Evolutionary conservation across 2,329 filamentous ascomycete species (phyloP).

Genomic region (Zasmidium angulare): DNA sequence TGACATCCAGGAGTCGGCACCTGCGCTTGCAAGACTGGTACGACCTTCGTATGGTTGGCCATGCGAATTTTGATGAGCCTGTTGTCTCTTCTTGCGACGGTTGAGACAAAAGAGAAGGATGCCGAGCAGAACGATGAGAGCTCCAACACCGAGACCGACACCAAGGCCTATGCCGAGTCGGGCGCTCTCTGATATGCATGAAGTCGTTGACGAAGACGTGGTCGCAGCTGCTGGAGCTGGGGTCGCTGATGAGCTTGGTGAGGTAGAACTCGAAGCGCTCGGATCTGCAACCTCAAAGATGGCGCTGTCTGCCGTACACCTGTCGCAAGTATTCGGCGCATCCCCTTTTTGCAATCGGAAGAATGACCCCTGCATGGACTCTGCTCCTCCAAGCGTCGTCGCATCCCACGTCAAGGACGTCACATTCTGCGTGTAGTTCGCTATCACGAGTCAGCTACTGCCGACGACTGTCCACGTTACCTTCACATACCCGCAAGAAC

Average conservation of each 20-base stretch:
- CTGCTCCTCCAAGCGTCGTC: constrained; percentile 1
- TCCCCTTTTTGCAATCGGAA: constrained; percentile 22
- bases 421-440: constrained; percentile 8
- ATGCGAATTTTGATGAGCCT: background rate
- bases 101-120: background rate
- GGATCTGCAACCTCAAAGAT: constrained; percentile 7
- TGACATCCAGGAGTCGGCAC: constrained; percentile 3
- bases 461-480: background rate
- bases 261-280: background rate
- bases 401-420: constrained; percentile 16
- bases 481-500: constrained; percentile 15
- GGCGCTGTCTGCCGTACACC: constrained; percentile 12
- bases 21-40: background rate
- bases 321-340: constrained; percentile 14
- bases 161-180: constrained; percentile 6
- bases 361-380: constrained; percentile 7
- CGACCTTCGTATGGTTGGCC: background rate
- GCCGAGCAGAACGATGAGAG: background rate
- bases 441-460: constrained; percentile 5
- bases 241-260: background rate
- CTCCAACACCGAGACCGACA: constrained; percentile 7
- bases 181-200: background rate
- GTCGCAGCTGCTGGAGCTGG: background rate
- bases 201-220: background rate
- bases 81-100: background rate